Percentiles rank a stretch among this genome's conserved stretches.
Evolutionary conservation across 2,329 filamentous ascomycete genomes (phyloP).

Genomic region (Lecanosticta acicola): DNA sequence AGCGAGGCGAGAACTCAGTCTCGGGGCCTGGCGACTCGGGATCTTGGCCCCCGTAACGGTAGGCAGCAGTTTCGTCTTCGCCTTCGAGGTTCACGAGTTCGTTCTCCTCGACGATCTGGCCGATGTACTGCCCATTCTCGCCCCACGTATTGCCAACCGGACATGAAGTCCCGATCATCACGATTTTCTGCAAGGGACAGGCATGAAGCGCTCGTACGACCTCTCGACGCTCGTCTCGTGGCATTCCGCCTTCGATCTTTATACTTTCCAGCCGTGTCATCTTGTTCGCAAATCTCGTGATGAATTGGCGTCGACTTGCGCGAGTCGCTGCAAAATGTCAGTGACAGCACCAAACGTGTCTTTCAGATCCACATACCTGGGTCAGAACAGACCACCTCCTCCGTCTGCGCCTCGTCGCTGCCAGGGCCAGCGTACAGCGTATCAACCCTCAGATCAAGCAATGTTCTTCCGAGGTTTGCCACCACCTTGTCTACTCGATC

Average conservation of each 20-base stretch:
- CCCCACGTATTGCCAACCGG: slow-evolving; percentile 45
- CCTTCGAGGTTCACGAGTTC: slow-evolving; percentile 24
- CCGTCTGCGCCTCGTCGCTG: slow-evolving; percentile 24
- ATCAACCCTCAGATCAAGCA: slow-evolving; percentile 42
- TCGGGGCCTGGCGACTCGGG: slow-evolving; percentile 16
- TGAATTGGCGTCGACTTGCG: slow-evolving; percentile 32
- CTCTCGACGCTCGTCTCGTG: slow-evolving; percentile 44
- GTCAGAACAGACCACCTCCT: slow-evolving; percentile 5
- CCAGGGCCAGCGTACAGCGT: slow-evolving; percentile 19
- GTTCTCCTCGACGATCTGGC: slow-evolving; percentile 14
- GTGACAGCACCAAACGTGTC: not conserved
- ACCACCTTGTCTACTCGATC: slow-evolving; percentile 30
- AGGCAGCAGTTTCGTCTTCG: slow-evolving; percentile 29
- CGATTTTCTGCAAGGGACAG: slow-evolving; percentile 41
- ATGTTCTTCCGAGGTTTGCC: slow-evolving; percentile 35
- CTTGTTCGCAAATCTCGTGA: slow-evolving; percentile 38
- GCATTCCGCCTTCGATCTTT: slow-evolving; percentile 45
- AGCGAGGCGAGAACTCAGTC: slow-evolving; percentile 34
- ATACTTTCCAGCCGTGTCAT: slow-evolving; percentile 40
- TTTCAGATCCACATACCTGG: not conserved
- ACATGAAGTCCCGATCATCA: slow-evolving; percentile 42
- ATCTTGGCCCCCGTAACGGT: slow-evolving; percentile 18
- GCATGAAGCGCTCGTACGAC: slow-evolving; percentile 38
- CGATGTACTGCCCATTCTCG: slow-evolving; percentile 30
- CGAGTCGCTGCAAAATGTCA: slow-evolving; percentile 4